Evolutionary conservation across 139 green algal genomes (phyloP), one percentile per base, ranked within the genome.

Genomic region (Picochlorum sp.): DNA sequence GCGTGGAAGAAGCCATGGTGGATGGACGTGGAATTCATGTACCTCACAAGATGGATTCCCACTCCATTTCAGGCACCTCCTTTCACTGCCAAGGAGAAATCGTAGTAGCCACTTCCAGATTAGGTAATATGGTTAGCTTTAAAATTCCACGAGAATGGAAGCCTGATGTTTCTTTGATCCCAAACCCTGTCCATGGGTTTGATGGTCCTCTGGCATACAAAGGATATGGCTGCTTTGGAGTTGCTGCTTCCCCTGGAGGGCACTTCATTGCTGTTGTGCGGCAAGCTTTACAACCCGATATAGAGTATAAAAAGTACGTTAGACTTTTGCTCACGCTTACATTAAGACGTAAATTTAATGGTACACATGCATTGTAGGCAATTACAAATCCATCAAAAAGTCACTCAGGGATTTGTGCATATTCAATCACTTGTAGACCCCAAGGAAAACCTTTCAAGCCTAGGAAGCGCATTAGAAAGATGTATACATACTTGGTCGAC

Each of bases 251-350:
- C 5, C 70, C 64, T n/a, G 24, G 49, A 3, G 70, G 70, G 30
- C n/a, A 67, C 16, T 77, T 77, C 47, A 24, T 61, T 8, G 64
- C 70, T 2, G 59, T 71, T 45, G 41, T 45, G 23, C 56, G 55
- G 32, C 23, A 52, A 20, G 41, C 57, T 5, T 18, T 72, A 16
- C 14, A 49, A 2, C 45, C 70, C 3, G 45, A 16, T 2, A 45
- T 51, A 4, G 70, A 77, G 38, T 57, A 73, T 5, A 45, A 60
- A n/a, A 72, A 65, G 70, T 71, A 61, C 45, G 68, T 72, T 49
- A 15, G 10, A 56, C 10, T 65, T 59, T 59, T 28, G 13, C 0
- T 8, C 13, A 30, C 4, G 28, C 28, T 30, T 30, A 3, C 28
- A 30, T 30, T 30, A 30, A 30, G 28, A 30, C 28, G 28, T 30